Base-by-base conservation (phyloP, 1,284 basidiomycete genomes). In the Ceratobasidium sp. region DNA sequence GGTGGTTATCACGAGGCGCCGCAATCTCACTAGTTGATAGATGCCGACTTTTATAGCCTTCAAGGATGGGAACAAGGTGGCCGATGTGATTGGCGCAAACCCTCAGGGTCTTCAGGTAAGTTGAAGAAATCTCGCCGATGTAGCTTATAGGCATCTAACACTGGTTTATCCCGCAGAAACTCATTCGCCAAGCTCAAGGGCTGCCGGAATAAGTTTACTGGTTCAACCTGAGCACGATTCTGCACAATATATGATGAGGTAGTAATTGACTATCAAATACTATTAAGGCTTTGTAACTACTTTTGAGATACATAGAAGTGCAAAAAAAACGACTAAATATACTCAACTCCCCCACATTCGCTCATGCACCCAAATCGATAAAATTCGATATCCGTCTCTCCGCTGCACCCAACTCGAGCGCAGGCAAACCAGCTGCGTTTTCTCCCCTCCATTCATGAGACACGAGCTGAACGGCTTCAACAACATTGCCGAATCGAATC, bases 381-480 rank as follows among this genome's bases (percentile, higher is more conserved):
- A 73, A 35, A 41, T 62, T 7, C 16, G 64, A 7, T 18, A 44
- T 46, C 10, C 20, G 35, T 33, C 70, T 41, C 12, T 23, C 38
- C 12, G 44, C 59, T 14, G 41, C 44, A 10, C 18, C 41, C 23
- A 57, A 27, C 23, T 18, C 55, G 27, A 73, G 70, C 30, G 70
- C 55, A 27, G 70, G 70, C 23, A 62, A 44, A 8, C 57, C 44
- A 14, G 70, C n/a, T 6, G 70, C 20, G 3, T 27, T 60, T 41
- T 73, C 70, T 8, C 70, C 70, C 4, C 23, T 73, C 70, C 70
- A 73, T 33, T 73, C 70, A 48, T 73, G 55, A 27, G 70, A 50
- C 41, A 57, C 48, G 23, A 73, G 23, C 46, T 60, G 27, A 5
- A 73, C 33, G n/a, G 41, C 23, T 33, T 73, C 23, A 27, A 60